Evolutionary conservation across 2,329 filamentous ascomycete species (phyloP).

Genomic region (Pseudodiploospora longispora): DNA sequence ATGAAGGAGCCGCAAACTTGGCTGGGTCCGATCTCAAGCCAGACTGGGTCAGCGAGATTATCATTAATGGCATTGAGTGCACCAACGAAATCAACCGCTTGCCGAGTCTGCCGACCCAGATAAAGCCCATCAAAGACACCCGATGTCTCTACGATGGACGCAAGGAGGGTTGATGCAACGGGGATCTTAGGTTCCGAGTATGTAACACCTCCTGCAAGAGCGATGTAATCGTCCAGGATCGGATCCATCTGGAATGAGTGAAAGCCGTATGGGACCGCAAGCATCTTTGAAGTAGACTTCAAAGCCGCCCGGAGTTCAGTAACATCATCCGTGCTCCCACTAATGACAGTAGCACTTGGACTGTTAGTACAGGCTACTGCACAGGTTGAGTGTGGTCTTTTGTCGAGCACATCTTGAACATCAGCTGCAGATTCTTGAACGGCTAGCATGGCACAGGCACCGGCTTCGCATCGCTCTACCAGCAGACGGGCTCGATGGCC

Average conservation of each 20-base stretch:
- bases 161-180: constrained; percentile 60
- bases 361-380: constrained; percentile 68
- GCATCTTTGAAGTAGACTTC: constrained; percentile 21
- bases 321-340: constrained; percentile 34
- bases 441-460: constrained; percentile 55
- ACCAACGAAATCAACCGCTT: constrained; percentile 3
- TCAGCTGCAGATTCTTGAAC: no score
- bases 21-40: constrained; percentile 2
- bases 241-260: constrained; percentile 46
- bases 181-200: constrained; percentile 38
- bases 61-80: background rate
- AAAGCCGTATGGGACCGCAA: constrained; percentile 46
- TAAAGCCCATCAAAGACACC: no score
- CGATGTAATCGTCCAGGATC: constrained; percentile 51
- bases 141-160: no score
- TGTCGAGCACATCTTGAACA: constrained; percentile 23
- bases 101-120: constrained; percentile 2
- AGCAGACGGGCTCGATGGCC: constrained; percentile 60
- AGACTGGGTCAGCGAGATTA: background rate
- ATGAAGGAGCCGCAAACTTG: constrained; percentile 1
- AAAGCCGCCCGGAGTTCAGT: constrained; percentile 28
- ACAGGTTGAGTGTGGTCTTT: constrained; percentile 29
- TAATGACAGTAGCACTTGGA: constrained; percentile 66
- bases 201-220: constrained; percentile 28
- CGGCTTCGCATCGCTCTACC: constrained; percentile 55